phyloP scores from a whole-genome alignment of 768 basidiomycete species.

The Cubamyces lactineus region DNA sequence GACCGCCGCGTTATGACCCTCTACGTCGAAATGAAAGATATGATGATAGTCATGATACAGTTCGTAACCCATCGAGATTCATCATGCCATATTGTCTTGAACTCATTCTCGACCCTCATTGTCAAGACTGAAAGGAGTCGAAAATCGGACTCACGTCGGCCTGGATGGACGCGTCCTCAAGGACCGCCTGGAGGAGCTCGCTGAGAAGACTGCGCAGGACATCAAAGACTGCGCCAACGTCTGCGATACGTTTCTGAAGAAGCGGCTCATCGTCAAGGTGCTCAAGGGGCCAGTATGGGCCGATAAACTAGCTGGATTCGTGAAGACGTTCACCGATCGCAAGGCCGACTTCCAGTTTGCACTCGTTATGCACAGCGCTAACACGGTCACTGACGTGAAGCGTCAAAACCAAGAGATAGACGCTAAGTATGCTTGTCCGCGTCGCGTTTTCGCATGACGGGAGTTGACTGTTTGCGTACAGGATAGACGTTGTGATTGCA shows the following conservation, averaged over 20 bases:
- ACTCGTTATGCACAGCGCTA: slow-evolving; percentile 42
- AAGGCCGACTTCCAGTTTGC: slow-evolving; percentile 41
- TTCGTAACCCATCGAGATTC: slow-evolving; percentile 32
- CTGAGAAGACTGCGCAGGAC: slow-evolving; percentile 40
- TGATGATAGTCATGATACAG: slow-evolving; percentile 52
- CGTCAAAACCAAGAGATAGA: slow-evolving; percentile 2
- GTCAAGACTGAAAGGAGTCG: neutral
- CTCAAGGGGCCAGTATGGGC: slow-evolving; percentile 43
- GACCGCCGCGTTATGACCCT: slow-evolving; percentile 3
- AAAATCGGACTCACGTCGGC: slow-evolving; percentile 19
- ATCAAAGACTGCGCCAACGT: slow-evolving; percentile 48
- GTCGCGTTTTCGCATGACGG: neutral
- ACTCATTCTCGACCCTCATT: neutral
- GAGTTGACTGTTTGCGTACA: neutral
- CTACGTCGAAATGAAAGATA: slow-evolving; percentile 45
- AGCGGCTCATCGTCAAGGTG: slow-evolving; percentile 44
- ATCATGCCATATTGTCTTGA: neutral
- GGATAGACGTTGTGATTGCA: slow-evolving; percentile 6
- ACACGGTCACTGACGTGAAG: neutral
- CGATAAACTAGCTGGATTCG: slow-evolving; percentile 39
- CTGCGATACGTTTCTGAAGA: slow-evolving; percentile 48
- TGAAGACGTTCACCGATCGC: slow-evolving; percentile 39
- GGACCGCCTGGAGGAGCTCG: slow-evolving; percentile 36
- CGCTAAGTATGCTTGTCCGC: slow-evolving; percentile 5
- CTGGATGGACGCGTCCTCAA: slow-evolving; percentile 39